These are phyloP conservation scores for Corinectria fuckeliana DNA, from an alignment of 2,329 filamentous ascomycete species.

Conservation along the genomic window DNA sequence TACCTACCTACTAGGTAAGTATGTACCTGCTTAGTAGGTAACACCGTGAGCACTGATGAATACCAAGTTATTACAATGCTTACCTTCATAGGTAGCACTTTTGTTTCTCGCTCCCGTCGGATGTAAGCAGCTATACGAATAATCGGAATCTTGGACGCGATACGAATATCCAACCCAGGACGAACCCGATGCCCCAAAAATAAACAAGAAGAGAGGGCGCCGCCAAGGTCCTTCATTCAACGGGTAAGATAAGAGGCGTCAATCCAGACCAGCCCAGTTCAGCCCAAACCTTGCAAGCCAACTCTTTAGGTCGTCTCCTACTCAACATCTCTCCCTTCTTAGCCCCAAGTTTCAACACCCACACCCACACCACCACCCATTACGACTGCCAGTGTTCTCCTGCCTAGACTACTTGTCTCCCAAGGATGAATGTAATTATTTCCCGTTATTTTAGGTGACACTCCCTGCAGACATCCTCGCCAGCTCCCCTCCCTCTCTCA, in stretches of 20 bases:
- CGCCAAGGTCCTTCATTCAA: too few species aligned
- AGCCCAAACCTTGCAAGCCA: neutral
- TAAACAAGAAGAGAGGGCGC: neutral
- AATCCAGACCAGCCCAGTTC: neutral
- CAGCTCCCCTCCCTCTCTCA: neutral
- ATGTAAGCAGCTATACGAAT: neutral
- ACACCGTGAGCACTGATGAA: too few species aligned
- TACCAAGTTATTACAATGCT: too few species aligned
- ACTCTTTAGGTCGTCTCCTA: neutral
- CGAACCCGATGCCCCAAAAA: neutral
- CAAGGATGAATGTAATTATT: neutral
- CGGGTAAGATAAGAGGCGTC: neutral
- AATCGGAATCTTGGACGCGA: neutral
- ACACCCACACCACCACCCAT: neutral
- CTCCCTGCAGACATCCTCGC: neutral
- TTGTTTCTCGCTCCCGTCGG: too few species aligned
- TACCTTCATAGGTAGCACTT: too few species aligned
- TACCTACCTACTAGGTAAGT: neutral
- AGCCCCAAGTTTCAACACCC: neutral
- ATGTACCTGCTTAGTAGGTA: too few species aligned
- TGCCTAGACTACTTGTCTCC: neutral
- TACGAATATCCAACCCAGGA: neutral
- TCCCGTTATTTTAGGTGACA: neutral
- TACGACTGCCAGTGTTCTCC: neutral
- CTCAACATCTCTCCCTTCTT: neutral